These are phyloP conservation scores for Sporisorium exsertum DNA, from an alignment of 1,284 basidiomycete species.

Conservation along the genomic window DNA sequence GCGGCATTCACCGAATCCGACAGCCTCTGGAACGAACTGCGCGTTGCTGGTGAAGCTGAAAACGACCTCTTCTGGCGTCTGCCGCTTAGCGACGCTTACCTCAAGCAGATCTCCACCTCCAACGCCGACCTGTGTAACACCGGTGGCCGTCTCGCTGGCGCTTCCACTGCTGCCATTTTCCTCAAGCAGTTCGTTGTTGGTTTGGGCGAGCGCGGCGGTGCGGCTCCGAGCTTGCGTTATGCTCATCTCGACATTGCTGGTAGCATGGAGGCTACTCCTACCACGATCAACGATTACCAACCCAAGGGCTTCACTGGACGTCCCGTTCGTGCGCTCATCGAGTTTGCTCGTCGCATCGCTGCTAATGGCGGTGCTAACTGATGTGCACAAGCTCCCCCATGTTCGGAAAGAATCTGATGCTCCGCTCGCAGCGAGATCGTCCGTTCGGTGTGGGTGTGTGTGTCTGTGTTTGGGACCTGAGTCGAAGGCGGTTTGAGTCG, in stretches of 20 bases:
- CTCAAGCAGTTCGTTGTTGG: conserved; percentile 77
- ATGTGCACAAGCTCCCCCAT: background rate
- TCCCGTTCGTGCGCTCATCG: conserved; percentile 76
- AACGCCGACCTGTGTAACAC: conserved; percentile 86
- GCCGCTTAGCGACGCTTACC: conserved; percentile 80
- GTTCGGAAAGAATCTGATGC: background rate
- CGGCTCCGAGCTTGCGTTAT: conserved; percentile 53
- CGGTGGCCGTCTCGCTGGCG: conserved; percentile 79
- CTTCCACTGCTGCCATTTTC: conserved; percentile 87
- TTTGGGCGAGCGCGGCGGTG: conserved; percentile 57
- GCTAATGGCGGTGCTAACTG: conserved; percentile 19
- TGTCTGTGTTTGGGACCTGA: background rate
- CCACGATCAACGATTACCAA: conserved; percentile 76
- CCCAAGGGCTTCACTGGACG: conserved; percentile 84
- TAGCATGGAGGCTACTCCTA: conserved; percentile 73
- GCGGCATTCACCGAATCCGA: conserved; percentile 79
- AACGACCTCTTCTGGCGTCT: conserved; percentile 70
- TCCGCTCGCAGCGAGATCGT: background rate
- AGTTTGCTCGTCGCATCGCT: conserved; percentile 66
- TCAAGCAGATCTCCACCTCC: conserved; percentile 79
- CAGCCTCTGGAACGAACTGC: conserved; percentile 76
- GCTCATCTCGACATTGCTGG: conserved; percentile 80
- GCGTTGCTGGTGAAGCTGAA: conserved; percentile 80
- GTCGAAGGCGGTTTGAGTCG: background rate
- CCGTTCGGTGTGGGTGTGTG: too few relatives aligned